Evolutionary conservation across 2,329 filamentous ascomycete genomes (phyloP), one percentile per base, ranked within the genome.

Genomic region (Mycocentrospora acerina): DNA sequence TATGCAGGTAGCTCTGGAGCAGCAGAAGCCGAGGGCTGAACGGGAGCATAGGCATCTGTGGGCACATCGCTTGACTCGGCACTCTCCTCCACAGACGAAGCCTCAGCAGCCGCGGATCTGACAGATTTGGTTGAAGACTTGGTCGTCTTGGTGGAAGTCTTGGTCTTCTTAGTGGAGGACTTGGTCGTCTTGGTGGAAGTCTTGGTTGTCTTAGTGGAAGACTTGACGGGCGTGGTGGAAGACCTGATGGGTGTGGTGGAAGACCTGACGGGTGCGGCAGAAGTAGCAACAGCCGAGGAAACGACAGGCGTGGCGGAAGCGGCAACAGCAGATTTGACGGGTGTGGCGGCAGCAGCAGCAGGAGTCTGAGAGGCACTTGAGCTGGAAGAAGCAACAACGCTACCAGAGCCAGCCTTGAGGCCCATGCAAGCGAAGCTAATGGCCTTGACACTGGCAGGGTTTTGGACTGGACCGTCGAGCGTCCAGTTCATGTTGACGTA

Each of bases 401-500:
- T 6, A n/a, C 19, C 30, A 32, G 29, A 44, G 8, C 29, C 35
- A 24, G 46, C 42, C 6, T 52, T 54, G 33, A 50, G 40, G 39
- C 50, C 61, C 57, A 70, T 67, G 44, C 77, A 81, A 33, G 77
- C 78, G 55, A 80, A 80, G 39, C 74, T 77, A 45, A 80, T 78
- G 51, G 73, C 70, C 41, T 60, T 59, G 15, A 53, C 54, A 9
- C 37, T 51, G 9, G 40, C 66, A 52, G 46, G 60, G 56, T 66
- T 67, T 18, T 28, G 64, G 60, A 38, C 66, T 53, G 33, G 68
- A 46, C 22, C 72, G 70, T 56, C 73, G 62, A 62, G 57, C 12
- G 38, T 58, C 78, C 78, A 81, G 24, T 67, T 67, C 75, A 79
- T 79, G 57, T 69, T 69, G 36, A 80, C 76, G 46, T 80, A 81